Percentiles rank a stretch among this genome's conserved stretches.
Evolutionary conservation across 768 basidiomycete genomes (phyloP).

Genomic region (Sarcodon aspratus): DNA sequence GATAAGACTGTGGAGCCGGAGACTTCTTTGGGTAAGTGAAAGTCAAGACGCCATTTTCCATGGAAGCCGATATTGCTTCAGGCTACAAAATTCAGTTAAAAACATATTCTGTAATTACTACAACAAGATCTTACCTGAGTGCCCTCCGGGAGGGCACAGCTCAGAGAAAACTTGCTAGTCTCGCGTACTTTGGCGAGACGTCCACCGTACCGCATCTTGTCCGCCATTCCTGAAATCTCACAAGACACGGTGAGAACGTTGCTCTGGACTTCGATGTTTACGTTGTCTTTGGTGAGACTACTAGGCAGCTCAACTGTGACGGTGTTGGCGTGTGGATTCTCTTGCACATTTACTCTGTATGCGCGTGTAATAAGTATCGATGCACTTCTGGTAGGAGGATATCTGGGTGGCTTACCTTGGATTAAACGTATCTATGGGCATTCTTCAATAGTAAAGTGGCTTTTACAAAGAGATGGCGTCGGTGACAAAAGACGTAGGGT

Average conservation of each 20-base stretch:
- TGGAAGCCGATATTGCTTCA: constrained; percentile 32
- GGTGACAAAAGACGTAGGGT: too few species aligned
- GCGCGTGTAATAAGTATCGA: neutral
- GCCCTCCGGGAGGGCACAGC: constrained; percentile 34
- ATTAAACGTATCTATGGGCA: too few species aligned
- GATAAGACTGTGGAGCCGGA: constrained; percentile 20
- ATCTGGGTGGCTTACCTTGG: too few species aligned
- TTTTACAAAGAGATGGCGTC: too few species aligned
- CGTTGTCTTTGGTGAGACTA: constrained; percentile 36
- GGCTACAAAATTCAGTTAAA: constrained; percentile 15
- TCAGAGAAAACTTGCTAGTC: constrained; percentile 37
- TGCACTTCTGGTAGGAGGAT: too few species aligned
- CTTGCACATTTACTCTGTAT: constrained; percentile 33
- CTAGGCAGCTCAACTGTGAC: constrained; percentile 48
- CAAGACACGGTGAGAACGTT: constrained; percentile 36
- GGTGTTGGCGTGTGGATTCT: constrained; percentile 26
- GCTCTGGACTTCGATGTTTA: constrained; percentile 35
- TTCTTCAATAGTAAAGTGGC: too few species aligned
- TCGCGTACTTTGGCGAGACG: constrained; percentile 35
- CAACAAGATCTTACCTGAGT: constrained; percentile 25
- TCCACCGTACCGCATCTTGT: constrained; percentile 19
- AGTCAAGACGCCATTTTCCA: constrained; percentile 40
- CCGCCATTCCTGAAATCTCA: constrained; percentile 22
- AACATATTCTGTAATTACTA: neutral
- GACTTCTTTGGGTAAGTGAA: constrained; percentile 40